Conservation (phyloP, 2,329 filamentous ascomycete species). For the Uncinocarpus reesii region DNA sequence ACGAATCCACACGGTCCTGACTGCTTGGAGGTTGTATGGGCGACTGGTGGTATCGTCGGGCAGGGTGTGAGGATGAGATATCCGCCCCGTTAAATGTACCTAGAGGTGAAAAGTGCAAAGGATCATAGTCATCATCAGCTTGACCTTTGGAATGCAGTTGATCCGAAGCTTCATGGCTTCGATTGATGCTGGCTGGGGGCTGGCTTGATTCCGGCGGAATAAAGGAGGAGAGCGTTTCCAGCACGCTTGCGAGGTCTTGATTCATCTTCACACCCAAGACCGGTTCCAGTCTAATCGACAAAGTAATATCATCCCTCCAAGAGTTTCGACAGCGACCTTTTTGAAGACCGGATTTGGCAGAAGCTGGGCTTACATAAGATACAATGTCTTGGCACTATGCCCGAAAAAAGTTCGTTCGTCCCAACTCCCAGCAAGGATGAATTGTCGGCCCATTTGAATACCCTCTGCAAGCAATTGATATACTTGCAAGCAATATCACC, state of each 20-base stretch:
- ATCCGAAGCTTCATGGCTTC: background rate
- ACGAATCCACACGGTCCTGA: background rate
- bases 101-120: slow-evolving; percentile 1
- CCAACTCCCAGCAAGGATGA: background rate
- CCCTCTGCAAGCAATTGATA: too few relatives aligned
- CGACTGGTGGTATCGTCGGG: background rate
- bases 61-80: background rate
- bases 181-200: background rate
- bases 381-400: background rate
- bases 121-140: slow-evolving; percentile 9
- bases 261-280: background rate
- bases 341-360: background rate
- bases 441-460: too few relatives aligned
- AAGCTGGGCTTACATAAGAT: background rate
- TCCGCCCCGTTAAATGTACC: background rate
- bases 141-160: slow-evolving; percentile 5
- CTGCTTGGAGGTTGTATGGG: background rate
- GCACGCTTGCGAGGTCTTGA: slow-evolving; percentile 31
- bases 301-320: too few relatives aligned
- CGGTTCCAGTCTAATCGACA: too few relatives aligned
- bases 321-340: too few relatives aligned
- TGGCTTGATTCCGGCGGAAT: slow-evolving; percentile 17
- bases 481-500: too few relatives aligned
- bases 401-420: slow-evolving; percentile 11
- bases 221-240: slow-evolving; percentile 34